Conservation (phyloP, 768 basidiomycete genomes). For the Tylopilus rubrobrunneus region DNA sequence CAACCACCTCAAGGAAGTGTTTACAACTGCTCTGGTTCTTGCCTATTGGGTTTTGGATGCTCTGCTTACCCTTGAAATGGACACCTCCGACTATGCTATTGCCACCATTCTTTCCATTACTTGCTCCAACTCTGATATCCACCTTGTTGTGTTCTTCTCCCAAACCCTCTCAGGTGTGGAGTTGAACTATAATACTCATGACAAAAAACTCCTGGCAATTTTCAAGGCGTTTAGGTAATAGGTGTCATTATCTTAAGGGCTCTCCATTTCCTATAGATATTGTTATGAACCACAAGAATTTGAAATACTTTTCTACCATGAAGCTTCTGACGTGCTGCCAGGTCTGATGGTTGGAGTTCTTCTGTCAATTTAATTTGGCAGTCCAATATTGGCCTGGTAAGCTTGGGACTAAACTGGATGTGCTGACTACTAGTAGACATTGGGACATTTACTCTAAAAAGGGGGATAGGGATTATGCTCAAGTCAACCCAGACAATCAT, state of each 20-base stretch:
- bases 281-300: neutral
- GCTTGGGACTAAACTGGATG: neutral
- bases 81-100: neutral
- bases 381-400: neutral
- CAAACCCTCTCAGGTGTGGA: neutral
- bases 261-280: neutral
- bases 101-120: neutral
- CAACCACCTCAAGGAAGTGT: neutral
- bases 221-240: neutral
- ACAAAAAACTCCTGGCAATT: neutral
- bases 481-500: neutral
- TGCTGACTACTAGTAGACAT: neutral
- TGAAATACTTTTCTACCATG: neutral
- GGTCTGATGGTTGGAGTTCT: neutral
- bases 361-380: neutral
- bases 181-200: neutral
- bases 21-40: neutral
- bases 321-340: neutral
- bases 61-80: neutral
- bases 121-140: neutral
- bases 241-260: neutral
- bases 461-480: neutral
- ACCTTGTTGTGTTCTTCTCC: neutral
- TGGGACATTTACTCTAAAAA: neutral
- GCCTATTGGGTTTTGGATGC: neutral